These are phyloP conservation scores for Botrytis paeoniae DNA, from an alignment of 2,329 filamentous ascomycete species.

Conservation along the genomic window DNA sequence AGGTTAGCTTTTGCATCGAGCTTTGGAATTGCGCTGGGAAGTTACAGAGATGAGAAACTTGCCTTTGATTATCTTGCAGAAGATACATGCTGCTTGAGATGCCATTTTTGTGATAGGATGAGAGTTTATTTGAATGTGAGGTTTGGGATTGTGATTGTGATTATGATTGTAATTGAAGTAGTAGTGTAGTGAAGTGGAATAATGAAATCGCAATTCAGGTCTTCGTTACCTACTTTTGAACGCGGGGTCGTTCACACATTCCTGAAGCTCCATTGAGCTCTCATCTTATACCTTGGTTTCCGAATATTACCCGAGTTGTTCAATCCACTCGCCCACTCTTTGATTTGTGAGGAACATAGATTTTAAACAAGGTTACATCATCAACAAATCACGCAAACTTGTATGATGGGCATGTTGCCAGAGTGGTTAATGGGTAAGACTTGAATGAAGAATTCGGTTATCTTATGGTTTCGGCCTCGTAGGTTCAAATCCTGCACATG, in stretches of 20 bases:
- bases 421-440: slow-evolving; percentile 23
- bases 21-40: slow-evolving; percentile 18
- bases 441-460: slow-evolving; percentile 21
- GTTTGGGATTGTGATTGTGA: not conserved
- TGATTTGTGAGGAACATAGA: accelerated
- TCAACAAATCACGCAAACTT: not conserved
- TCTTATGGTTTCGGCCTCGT: slow-evolving; percentile 22
- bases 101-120: not conserved
- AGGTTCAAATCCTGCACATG: slow-evolving; percentile 22
- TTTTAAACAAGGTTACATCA: not conserved
- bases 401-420: slow-evolving; percentile 15
- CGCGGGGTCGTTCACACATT: slow-evolving; percentile 13
- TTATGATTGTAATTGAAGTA: too few species aligned
- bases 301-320: not conserved
- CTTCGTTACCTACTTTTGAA: not conserved
- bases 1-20: slow-evolving; percentile 15
- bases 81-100: slow-evolving; percentile 69
- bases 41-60: slow-evolving; percentile 27
- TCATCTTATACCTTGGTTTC: not conserved
- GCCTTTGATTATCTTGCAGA: slow-evolving; percentile 98
- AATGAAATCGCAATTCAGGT: not conserved
- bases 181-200: not conserved
- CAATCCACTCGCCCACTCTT: not conserved
- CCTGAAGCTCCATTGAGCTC: slow-evolving; percentile 3
- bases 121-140: not conserved